Percentiles rank a stretch among this genome's conserved stretches.
Conservation (phyloP, 176 grass and related monocot species). For the Aegilops bicornis region DNA sequence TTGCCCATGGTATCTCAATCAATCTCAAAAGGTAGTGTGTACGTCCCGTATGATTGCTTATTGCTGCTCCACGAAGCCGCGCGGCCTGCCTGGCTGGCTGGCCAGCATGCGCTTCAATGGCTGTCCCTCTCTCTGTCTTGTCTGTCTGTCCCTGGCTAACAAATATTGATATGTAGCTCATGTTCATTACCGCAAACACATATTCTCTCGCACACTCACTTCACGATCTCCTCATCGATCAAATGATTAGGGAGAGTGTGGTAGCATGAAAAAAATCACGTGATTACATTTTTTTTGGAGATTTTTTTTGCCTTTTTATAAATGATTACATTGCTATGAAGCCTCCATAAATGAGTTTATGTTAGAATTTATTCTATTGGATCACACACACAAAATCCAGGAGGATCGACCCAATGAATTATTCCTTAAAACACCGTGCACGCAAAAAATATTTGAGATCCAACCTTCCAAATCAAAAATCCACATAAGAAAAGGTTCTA, state of each 20-base stretch:
- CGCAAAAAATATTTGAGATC: background rate
- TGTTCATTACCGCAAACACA: background rate
- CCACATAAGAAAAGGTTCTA: background rate
- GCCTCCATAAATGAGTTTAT: no score
- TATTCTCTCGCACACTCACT: background rate
- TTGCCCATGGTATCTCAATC: background rate
- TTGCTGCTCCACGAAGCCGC: conserved; percentile 2
- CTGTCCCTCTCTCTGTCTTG: conserved; percentile 8
- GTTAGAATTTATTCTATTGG: background rate
- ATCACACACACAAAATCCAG: background rate
- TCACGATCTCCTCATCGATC: no score
- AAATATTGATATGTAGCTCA: background rate
- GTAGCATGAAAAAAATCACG: no score
- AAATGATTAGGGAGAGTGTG: no score
- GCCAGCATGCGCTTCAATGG: background rate
- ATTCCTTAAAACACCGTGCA: no score
- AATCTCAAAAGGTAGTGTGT: background rate
- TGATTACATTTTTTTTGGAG: no score
- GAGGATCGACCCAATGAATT: background rate
- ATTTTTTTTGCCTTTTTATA: no score
- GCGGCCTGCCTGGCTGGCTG: background rate
- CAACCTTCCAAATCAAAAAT: background rate
- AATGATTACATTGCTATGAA: no score
- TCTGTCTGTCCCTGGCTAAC: background rate
- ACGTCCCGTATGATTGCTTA: conserved; percentile 10